Percentiles rank a stretch among this genome's conserved stretches.
Conservation (phyloP, 1,284 basidiomycete species). For the Bondarzewia mesenterica region DNA sequence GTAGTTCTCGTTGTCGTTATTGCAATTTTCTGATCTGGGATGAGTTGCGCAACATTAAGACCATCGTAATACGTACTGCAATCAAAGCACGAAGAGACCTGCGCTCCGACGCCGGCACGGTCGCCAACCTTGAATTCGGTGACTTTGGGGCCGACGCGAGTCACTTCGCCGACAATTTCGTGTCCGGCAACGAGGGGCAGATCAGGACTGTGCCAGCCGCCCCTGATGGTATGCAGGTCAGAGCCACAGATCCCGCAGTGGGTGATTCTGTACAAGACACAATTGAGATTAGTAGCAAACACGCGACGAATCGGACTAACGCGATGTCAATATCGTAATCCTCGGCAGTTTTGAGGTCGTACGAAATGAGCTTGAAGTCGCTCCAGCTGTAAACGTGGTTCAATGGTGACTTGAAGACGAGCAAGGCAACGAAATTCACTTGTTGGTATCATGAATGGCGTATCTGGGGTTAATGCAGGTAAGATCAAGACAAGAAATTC, state of each 20-base stretch:
- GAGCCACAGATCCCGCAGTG: slow-evolving; percentile 38
- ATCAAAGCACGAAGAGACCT: slow-evolving; percentile 42
- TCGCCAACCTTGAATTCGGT: slow-evolving; percentile 53
- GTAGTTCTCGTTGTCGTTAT: slow-evolving; percentile 47
- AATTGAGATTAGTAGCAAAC: not conserved
- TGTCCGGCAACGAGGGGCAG: slow-evolving; percentile 41
- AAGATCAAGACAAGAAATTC: too few relatives aligned
- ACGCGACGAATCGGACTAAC: not conserved
- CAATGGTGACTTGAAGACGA: not conserved
- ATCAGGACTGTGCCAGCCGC: slow-evolving; percentile 40
- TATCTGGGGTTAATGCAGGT: too few relatives aligned
- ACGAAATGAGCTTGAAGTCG: slow-evolving; percentile 31
- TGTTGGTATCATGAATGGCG: not conserved
- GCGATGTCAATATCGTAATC: slow-evolving; percentile 28
- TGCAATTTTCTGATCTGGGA: slow-evolving; percentile 30
- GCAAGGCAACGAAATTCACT: not conserved
- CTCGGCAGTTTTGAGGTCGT: slow-evolving; percentile 25
- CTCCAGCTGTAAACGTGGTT: slow-evolving; percentile 22
- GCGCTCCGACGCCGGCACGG: slow-evolving; percentile 58
- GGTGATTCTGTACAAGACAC: slow-evolving; percentile 17
- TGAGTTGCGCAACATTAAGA: not conserved
- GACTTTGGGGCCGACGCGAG: slow-evolving; percentile 45
- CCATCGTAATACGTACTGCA: slow-evolving; percentile 25
- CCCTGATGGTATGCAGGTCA: slow-evolving; percentile 44
- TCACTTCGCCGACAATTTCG: slow-evolving; percentile 56